Percentiles rank a stretch among this genome's conserved stretches.
These are phyloP conservation scores for Eucalyptus marginata DNA, from an alignment of 345 rosid species.

Conservation along the genomic window DNA sequence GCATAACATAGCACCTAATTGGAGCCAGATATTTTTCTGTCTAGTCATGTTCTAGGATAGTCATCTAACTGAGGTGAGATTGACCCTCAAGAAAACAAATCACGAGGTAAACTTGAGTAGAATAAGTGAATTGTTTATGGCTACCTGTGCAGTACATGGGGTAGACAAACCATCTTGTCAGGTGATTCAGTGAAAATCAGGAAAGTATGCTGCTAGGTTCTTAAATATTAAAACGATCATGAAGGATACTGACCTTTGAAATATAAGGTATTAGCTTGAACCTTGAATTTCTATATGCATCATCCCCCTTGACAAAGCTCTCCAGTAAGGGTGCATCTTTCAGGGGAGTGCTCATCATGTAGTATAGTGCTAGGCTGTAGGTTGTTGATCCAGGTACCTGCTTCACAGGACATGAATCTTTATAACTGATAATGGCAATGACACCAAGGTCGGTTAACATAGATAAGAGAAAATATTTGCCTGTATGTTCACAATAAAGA, in stretches of 20 bases:
- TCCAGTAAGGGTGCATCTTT: conserved; percentile 71
- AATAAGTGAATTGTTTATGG: not conserved
- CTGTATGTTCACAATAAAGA: conserved; percentile 84
- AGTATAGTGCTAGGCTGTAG: conserved; percentile 72
- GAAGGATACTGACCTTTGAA: conserved; percentile 45
- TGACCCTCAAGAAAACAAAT: not conserved
- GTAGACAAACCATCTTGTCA: not conserved
- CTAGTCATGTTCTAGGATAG: not conserved
- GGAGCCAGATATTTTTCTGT: not conserved
- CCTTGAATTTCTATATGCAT: conserved; percentile 84
- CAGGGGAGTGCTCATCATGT: conserved; percentile 76
- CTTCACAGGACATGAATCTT: not conserved
- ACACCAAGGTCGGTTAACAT: not conserved
- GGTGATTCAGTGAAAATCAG: not conserved
- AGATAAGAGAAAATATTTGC: conserved; percentile 13
- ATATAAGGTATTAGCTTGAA: conserved; percentile 98
- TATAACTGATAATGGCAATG: not conserved
- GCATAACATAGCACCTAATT: not conserved
- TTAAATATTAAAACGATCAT: not conserved
- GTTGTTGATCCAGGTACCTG: conserved; percentile 95
- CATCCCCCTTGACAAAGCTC: conserved; percentile 75
- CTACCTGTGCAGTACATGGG: not conserved
- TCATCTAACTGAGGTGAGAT: not conserved
- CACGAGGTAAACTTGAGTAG: not conserved
- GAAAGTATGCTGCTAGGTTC: not conserved